Base-by-base conservation (phyloP, 768 basidiomycete species). In the Trametes elegans region DNA sequence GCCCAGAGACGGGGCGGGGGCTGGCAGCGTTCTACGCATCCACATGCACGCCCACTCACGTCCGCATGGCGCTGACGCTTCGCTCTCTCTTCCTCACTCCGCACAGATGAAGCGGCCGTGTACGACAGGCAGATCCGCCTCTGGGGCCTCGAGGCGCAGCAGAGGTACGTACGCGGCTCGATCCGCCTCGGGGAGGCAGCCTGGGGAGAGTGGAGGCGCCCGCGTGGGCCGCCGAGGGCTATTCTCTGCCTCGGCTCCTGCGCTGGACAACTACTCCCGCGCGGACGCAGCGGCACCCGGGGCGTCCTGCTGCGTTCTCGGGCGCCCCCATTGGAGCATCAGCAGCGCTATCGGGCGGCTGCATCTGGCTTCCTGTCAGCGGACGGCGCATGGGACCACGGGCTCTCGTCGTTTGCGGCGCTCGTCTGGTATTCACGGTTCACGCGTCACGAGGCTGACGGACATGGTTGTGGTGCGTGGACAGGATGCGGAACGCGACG, bases 61-160 rank as follows among this genome's bases (percentile, higher is more conserved):
- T 32, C 35, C 34, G 31, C 35, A 51, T 51, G 42, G 35, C 53
- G 31, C 45, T 36, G 27, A 45, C 24, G 55, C 28, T 36, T 21
- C 24, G 55, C 28, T 36, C 18, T 39, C 26, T 53, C 24, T 32
- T 29, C 57, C 19, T 41, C 24, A 27, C 23, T 16, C 38, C 34
- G 23, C 47, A 51, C 54, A 82, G 80, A 82, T 64, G 80, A 87
- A 62, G 85, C 83, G n/a, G 91, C 89, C 13, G 79, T 97, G 23
- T 97, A 98, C 70, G 97, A 98, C 70, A 85, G 96, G 24, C 95
- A 98, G 71, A 97, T 98, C 76, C 84, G 96, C 27, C 74, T 98
- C 62, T 99, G 97, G 97, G 97, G 97, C 40, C 82, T 98, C 36
- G 97, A 98, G 69, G 97, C 97, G 31, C 97, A 99, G 69, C 93